A percentile compares a stretch with the other conserved stretches of the same genome.
phyloP scores from a whole-genome alignment of 805 yeast species.

The Yamadazyma insecticola region DNA sequence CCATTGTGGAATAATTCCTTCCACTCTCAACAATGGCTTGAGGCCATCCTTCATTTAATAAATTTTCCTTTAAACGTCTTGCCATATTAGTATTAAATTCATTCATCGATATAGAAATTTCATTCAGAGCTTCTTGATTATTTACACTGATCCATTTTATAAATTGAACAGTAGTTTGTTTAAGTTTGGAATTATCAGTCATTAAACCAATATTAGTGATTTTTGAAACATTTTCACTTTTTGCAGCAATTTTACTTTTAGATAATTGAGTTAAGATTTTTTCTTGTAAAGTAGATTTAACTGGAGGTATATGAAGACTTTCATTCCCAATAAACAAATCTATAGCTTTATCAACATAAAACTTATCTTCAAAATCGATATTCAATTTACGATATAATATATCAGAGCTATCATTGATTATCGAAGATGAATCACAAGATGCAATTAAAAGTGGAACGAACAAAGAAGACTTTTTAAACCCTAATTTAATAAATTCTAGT shows the following conservation, averaged over 20 bases:
- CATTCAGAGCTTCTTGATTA: conserved; percentile 8
- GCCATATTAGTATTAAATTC: conserved; percentile 44
- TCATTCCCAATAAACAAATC: conserved; percentile 49
- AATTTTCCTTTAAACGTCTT: conserved; percentile 45
- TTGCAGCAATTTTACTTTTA: conserved; percentile 51
- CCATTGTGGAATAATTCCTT: conserved; percentile 26
- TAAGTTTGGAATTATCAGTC: conserved; percentile 48
- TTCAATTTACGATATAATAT: conserved; percentile 46
- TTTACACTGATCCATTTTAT: conserved; percentile 52
- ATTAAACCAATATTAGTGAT: conserved; percentile 58
- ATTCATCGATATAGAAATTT: conserved; percentile 11
- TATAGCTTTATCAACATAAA: conserved; percentile 41
- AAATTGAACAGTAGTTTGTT: conserved; percentile 56
- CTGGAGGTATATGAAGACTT: conserved; percentile 45
- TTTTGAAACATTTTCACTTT: conserved; percentile 35
- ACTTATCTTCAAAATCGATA: conserved; percentile 48
- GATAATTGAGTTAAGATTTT: conserved; percentile 46
- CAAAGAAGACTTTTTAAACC: conserved; percentile 33
- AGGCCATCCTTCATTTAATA: conserved; percentile 62
- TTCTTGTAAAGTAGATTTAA: conserved; percentile 48
- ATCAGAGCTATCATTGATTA: conserved; percentile 52
- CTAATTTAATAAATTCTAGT: conserved; percentile 36
- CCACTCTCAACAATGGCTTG: conserved; percentile 30
- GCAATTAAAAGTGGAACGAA: conserved; percentile 58
- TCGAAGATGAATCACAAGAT: conserved; percentile 52